Evolutionary conservation across 2,329 filamentous ascomycete species (phyloP), one percentile per base, ranked within the genome.

Genomic region (Xylaria sp.): DNA sequence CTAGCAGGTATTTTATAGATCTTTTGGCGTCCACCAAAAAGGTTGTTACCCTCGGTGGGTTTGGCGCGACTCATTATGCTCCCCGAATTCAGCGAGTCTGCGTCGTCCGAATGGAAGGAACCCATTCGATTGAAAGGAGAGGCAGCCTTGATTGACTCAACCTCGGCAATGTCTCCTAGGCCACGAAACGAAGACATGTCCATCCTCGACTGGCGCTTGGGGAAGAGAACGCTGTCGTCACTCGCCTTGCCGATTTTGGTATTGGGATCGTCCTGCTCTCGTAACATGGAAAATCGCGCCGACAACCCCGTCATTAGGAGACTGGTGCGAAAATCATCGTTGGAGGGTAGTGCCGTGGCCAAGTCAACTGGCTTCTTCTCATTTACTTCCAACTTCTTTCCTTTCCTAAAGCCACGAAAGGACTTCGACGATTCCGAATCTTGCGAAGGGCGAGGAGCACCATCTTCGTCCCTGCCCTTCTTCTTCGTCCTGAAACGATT

Each of bases 21-120:
- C 82, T 98, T 98, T 79, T 98, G 96, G 53, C 96, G 89, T 17
- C 96, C 96, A 65, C 96, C 96, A 80, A 99, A 99, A 65, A 99
- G 81, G 73, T 93, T 92, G 77, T 98, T 99, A 54, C 95, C 94
- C 77, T 98, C 95, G 1, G 88, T 90, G 0, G 93, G 94, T 73
- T 94, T 91, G 7, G 91, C 85, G 60, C 96, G 87, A 74, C 85
- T 91, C 92, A 98, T 95, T n/a, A 98, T 86, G 78, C 92, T 93
- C 1, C 88, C 86, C 54, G 79, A 82, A 9, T 84, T 82, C 3
- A 83, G 82, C 6, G 87, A 88, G 54, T 91, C 89, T 42, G 90
- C 86, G 71, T 97, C 93, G 42, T 88, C 88, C 1, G 87, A 89
- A 4, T 86, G 86, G 51, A 84, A 92, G 0, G 93, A 94, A 64